These are phyloP conservation scores for Backusella tarrabulga DNA, from an alignment of 192 early-diverging fungal genomes.

Conservation along the genomic window DNA sequence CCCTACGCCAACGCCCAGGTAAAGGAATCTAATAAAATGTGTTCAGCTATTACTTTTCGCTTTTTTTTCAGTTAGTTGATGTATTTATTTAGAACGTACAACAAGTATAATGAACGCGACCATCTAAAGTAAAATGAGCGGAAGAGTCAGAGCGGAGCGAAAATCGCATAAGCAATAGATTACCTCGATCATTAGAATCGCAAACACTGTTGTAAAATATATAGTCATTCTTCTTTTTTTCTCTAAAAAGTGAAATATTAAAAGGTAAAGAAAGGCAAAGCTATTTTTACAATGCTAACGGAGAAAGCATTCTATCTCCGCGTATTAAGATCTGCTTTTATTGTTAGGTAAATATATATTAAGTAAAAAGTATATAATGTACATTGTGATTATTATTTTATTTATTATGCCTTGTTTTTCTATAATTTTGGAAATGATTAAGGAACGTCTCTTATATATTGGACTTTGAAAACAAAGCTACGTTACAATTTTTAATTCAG, in stretches of 20 bases:
- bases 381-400: background rate
- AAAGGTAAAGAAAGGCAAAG: background rate
- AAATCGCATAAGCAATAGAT: background rate
- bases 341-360: background rate
- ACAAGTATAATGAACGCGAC: conserved; percentile 24
- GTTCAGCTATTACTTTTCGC: background rate
- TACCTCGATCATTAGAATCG: conserved; percentile 26
- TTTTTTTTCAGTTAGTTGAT: background rate
- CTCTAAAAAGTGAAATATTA: background rate
- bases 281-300: background rate
- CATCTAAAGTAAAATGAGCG: conserved; percentile 8
- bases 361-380: background rate
- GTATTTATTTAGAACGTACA: conserved; percentile 5
- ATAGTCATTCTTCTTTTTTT: conserved; percentile 16
- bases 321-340: background rate
- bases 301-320: background rate
- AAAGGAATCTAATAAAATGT: conserved; percentile 42
- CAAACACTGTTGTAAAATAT: conserved; percentile 23
- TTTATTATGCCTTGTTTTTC: background rate
- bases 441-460: background rate
- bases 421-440: background rate
- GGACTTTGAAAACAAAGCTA: background rate
- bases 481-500: background rate
- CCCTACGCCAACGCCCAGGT: conserved; percentile 48
- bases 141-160: background rate